Evolutionary conservation across 164 flowering plant genomes (phyloP).

Genomic region (Nelumbo lutea): DNA sequence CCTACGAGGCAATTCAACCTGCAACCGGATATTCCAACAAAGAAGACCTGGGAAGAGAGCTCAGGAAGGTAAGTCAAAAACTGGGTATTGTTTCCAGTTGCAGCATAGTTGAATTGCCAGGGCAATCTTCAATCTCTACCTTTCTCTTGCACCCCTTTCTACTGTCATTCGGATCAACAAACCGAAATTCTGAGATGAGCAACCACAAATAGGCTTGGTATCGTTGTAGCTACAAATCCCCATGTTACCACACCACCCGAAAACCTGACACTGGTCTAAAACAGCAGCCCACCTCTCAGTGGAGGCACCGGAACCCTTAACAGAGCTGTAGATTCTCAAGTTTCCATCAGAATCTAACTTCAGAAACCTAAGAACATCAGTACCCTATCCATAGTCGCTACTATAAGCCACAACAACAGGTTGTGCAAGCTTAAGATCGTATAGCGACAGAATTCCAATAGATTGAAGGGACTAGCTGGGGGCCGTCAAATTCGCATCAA

Average conservation of each 20-base stretch:
- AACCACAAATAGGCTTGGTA: conserved; percentile 50
- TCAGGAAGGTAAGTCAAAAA: conserved; percentile 69
- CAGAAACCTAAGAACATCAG: conserved; percentile 46
- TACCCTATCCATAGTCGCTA: conserved; percentile 66
- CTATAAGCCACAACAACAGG: conserved; percentile 45
- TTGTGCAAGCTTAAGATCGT: conserved; percentile 31
- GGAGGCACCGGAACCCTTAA: conserved; percentile 22
- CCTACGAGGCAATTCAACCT: conserved; percentile 50
- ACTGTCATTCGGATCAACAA: conserved; percentile 48
- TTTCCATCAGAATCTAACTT: conserved; percentile 80
- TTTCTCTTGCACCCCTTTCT: conserved; percentile 76
- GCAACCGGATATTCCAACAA: conserved; percentile 45
- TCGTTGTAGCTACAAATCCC: conserved; percentile 79
- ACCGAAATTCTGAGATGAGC: conserved; percentile 73
- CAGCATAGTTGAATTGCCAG: conserved; percentile 45
- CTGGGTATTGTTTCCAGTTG: conserved; percentile 42
- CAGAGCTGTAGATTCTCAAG: conserved; percentile 65
- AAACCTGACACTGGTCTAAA: conserved; percentile 67
- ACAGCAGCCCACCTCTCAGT: conserved; percentile 71
- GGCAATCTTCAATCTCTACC: conserved; percentile 49
- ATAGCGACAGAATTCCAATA: conserved; percentile 48
- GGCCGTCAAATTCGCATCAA: conserved; percentile 17
- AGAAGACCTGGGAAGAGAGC: conserved; percentile 31
- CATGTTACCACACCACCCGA: conserved; percentile 72
- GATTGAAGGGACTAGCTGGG: too few relatives aligned